Conservation (phyloP, 306 rosid genomes). For the Prinsepia uniflora region DNA sequence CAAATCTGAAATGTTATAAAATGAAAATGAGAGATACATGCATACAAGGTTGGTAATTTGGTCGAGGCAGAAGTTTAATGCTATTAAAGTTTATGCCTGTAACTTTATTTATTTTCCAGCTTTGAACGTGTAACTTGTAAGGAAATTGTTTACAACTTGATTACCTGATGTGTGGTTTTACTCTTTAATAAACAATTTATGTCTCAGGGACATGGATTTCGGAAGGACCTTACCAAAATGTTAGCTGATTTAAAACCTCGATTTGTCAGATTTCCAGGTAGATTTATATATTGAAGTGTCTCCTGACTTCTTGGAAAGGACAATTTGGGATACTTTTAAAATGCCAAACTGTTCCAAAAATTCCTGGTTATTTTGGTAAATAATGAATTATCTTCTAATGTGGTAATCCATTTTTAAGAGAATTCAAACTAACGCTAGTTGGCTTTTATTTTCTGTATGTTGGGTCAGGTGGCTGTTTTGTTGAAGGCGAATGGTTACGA, state of each 20-base stretch:
- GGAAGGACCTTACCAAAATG: constrained; percentile 64
- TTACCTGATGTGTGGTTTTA: not conserved
- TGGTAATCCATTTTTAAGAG: not conserved
- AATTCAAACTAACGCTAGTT: not conserved
- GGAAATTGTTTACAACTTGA: not conserved
- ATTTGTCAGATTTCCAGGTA: constrained; percentile 92
- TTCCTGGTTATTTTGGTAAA: not conserved
- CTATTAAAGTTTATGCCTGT: not conserved
- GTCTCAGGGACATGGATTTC: constrained; percentile 81
- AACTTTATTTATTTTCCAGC: not conserved
- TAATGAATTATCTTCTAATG: not conserved
- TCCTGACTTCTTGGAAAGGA: not conserved
- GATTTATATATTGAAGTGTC: not conserved
- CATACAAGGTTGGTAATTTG: not conserved
- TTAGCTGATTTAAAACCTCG: constrained; percentile 55
- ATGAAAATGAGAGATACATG: not conserved
- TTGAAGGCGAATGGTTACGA: constrained; percentile 92
- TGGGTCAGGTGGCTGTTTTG: constrained; percentile 81
- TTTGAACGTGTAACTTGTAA: not conserved
- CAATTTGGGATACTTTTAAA: not conserved
- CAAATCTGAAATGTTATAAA: not conserved
- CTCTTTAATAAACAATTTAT: constrained; percentile 27
- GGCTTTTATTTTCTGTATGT: not conserved
- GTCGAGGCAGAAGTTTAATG: not conserved
- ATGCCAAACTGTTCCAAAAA: not conserved